phyloP scores from a whole-genome alignment of 192 early-diverging fungal species.

The Backusella tuberculispora region DNA sequence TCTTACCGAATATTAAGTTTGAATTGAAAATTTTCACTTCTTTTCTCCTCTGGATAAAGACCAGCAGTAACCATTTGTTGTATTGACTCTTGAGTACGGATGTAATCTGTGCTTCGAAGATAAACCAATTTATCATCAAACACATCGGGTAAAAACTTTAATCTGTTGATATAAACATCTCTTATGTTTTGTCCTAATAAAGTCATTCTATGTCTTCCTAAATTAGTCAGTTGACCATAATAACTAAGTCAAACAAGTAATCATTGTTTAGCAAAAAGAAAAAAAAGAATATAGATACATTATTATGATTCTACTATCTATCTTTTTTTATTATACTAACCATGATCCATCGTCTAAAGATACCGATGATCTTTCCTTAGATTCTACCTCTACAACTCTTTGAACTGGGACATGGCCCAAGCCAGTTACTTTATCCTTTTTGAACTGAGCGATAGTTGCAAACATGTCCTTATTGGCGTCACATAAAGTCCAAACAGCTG shows the following conservation, averaged over 20 bases:
- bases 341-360: constrained; percentile 24
- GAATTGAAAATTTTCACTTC: constrained; percentile 23
- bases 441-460: constrained; percentile 29
- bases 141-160: constrained; percentile 33
- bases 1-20: constrained; percentile 43
- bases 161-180: constrained; percentile 40
- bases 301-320: background rate
- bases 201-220: constrained; percentile 41
- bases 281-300: background rate
- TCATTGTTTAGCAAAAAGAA: background rate
- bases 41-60: constrained; percentile 38
- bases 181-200: constrained; percentile 36
- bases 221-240: constrained; percentile 43
- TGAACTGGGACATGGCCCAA: constrained; percentile 13
- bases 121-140: constrained; percentile 28
- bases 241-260: constrained; percentile 21
- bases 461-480: constrained; percentile 37
- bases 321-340: background rate
- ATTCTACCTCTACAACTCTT: constrained; percentile 28
- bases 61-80: constrained; percentile 44
- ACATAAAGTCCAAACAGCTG: constrained; percentile 45
- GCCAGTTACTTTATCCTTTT: background rate
- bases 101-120: constrained; percentile 40
- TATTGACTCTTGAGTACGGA: constrained; percentile 45
- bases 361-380: background rate